phyloP scores from a whole-genome alignment of 2,329 filamentous ascomycete genomes.

The Aspergillus nomiae region DNA sequence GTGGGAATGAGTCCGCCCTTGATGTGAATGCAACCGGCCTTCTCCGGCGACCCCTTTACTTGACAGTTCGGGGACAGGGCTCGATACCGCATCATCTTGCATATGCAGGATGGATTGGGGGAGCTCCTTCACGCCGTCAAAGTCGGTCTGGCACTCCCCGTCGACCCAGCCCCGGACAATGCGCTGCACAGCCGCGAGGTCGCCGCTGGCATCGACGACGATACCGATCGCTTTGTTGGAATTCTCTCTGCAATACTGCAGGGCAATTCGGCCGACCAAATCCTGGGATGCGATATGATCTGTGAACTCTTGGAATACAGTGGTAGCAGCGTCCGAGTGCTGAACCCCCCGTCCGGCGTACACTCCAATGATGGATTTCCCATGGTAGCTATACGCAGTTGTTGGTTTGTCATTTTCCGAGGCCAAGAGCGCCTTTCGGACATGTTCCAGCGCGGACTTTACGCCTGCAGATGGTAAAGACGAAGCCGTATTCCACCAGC shows the following conservation, averaged over 20 bases:
- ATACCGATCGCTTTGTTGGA: conserved; percentile 5
- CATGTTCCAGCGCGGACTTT: neutral
- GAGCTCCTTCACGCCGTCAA: conserved; percentile 1
- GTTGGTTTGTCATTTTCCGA: neutral
- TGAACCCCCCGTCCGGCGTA: neutral
- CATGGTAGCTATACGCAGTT: neutral
- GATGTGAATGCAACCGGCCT: neutral
- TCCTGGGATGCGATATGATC: neutral
- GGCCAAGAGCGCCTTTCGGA: neutral
- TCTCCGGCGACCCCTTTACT: neutral
- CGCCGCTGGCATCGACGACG: neutral
- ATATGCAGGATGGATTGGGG: neutral
- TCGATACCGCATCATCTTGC: neutral
- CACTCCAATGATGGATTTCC: neutral
- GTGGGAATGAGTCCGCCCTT: neutral
- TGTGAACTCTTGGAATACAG: neutral
- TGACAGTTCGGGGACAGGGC: neutral
- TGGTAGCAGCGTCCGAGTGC: neutral
- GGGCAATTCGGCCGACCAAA: neutral
- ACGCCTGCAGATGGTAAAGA: neutral
- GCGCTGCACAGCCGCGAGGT: conserved; percentile 2
- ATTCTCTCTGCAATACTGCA: neutral
- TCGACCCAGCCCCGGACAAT: conserved; percentile 7
- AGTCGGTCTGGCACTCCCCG: conserved; percentile 1
- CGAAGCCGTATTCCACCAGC: neutral